Base-by-base conservation (phyloP, 2,329 filamentous ascomycete species). In the Pseudogymnoascus sp. region DNA sequence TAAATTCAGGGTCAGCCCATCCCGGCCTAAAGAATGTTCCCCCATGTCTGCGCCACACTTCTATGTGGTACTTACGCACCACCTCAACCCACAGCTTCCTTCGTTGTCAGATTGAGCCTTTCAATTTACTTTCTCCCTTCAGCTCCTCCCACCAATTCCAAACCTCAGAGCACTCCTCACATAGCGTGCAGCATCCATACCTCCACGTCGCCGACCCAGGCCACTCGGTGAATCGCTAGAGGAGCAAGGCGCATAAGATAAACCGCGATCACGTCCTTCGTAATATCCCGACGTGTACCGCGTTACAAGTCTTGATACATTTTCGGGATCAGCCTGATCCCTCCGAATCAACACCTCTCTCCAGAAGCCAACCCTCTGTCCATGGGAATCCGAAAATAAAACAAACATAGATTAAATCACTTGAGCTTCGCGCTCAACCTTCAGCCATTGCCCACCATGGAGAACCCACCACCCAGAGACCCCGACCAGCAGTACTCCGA, bases 251-350 rank as follows among this genome's bases (percentile, higher is more conserved):
- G 44, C 44, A 50, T 50, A 50, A 50, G 7, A 50, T 50, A 50
- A 47, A 47, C 42, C 11, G 42, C 42, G 13, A 47, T 21, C 44
- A 50, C 44, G 44, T 50, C 44, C 44, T 50, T 14, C 14, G 24
- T 50, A 50, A 50, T 50, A 50, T 50, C 44, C 44, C 24, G 44
- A 50, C 44, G 24, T 50, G 44, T 50, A 50, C 44, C 44, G 44
- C 44, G 44, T 50, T 50, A 50, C 44, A 50, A 50, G 44, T 50
- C 44, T 50, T 50, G 44, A 50, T 50, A 50, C 44, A 50, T 50
- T 50, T 50, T 50, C 44, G 44, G 44, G 44, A 29, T 50, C 44
- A 50, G 44, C 44, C 44, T 50, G 21, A 16, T 29, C 24, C 44
- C 24, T 29, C 44, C 24, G 24, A 50, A 2, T 16, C 21, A 29